phyloP scores from a whole-genome alignment of 306 rosid species.

The Pueraria montana region DNA sequence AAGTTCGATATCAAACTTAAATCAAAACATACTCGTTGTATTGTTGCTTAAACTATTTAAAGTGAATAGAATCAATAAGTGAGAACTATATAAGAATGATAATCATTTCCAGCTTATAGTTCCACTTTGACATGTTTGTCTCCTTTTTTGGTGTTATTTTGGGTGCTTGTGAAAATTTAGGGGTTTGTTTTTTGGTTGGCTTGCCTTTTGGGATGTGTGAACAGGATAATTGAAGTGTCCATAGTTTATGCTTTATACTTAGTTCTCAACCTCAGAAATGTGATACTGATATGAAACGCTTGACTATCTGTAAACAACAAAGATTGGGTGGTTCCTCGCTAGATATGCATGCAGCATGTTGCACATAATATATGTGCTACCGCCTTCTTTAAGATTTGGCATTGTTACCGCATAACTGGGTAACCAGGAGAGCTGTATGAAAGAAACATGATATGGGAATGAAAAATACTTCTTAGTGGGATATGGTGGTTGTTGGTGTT shows the following conservation, averaged over 20 bases:
- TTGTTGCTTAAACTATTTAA: not conserved
- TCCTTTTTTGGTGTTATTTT: not conserved
- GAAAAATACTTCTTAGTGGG: not conserved
- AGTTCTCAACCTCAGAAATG: not conserved
- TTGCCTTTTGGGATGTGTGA: not conserved
- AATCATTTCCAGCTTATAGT: not conserved
- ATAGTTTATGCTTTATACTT: not conserved
- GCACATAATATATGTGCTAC: not conserved
- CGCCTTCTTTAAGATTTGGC: not conserved
- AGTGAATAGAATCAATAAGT: not conserved
- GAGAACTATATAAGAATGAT: not conserved
- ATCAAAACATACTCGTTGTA: not conserved
- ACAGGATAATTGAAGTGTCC: not conserved
- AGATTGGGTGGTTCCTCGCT: constrained; percentile 10
- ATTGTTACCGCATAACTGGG: not conserved
- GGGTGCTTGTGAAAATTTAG: not conserved
- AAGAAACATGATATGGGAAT: not conserved
- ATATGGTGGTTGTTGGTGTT: not conserved
- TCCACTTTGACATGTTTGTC: constrained; percentile 17
- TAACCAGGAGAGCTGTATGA: not conserved
- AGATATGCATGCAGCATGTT: not conserved
- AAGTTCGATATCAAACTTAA: constrained; percentile 6
- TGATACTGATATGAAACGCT: not conserved
- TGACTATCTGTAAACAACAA: not conserved
- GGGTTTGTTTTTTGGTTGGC: not conserved